Conservation (phyloP, 805 yeast species). For the Myxozyma monticola region DNA sequence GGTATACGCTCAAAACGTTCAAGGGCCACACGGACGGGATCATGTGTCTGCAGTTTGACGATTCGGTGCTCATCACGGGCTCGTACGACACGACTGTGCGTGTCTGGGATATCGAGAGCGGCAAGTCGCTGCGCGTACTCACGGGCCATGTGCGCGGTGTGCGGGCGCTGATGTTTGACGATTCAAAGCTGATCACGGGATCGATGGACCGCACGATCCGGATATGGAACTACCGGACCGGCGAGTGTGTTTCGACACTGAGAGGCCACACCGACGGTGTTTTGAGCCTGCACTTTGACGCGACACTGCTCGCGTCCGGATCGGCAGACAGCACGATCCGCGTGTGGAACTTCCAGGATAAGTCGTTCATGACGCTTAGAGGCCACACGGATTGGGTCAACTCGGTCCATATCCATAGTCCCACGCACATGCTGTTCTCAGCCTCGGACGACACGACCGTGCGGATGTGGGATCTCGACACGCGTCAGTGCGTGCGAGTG, state of each 20-base stretch:
- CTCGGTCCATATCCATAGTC: conserved; percentile 80
- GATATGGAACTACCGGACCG: conserved; percentile 95
- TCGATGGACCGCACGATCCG: conserved; percentile 88
- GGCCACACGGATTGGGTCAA: conserved; percentile 95
- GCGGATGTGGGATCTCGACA: conserved; percentile 88
- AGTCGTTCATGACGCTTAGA: conserved; percentile 87
- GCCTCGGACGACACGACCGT: conserved; percentile 91
- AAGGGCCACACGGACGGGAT: conserved; percentile 85
- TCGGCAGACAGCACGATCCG: conserved; percentile 89
- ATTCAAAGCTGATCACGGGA: conserved; percentile 85
- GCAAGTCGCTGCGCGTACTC: conserved; percentile 72
- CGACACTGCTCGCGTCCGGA: conserved; percentile 85
- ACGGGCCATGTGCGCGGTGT: conserved; percentile 90
- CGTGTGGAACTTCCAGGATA: conserved; percentile 93
- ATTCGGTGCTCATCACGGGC: conserved; percentile 81
- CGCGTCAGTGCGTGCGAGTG: conserved; percentile 73
- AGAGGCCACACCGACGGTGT: conserved; percentile 90
- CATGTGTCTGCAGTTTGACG: conserved; percentile 81
- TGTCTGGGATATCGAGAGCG: conserved; percentile 88
- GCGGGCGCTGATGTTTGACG: conserved; percentile 79
- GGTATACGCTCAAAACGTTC: conserved; percentile 61
- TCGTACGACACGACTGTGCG: conserved; percentile 87
- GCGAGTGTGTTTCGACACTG: conserved; percentile 90
- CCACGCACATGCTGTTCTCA: conserved; percentile 75
- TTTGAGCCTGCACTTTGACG: conserved; percentile 75